A percentile compares a stretch with the other conserved stretches of the same genome.
phyloP scores from a whole-genome alignment of 2,329 filamentous ascomycete species.

The Beauveria pseudobassiana region DNA sequence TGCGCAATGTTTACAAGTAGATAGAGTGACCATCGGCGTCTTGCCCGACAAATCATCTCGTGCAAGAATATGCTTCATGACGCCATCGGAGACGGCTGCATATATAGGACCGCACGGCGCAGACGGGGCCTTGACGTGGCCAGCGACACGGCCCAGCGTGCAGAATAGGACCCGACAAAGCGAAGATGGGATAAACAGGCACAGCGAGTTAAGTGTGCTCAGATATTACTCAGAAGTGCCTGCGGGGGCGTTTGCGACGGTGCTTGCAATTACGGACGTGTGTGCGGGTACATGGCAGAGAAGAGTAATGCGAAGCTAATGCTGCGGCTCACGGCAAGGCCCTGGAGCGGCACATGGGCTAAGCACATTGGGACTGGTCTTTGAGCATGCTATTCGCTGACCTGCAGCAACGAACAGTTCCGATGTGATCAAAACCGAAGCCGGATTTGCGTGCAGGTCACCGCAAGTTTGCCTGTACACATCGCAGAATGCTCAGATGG shows the following conservation, averaged over 20 bases:
- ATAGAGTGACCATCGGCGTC: not conserved
- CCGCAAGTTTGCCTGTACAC: not conserved
- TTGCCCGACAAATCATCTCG: not conserved
- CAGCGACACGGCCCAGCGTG: not conserved
- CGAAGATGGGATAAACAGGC: constrained; percentile 1
- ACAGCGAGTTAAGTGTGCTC: not conserved
- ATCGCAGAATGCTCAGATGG: not conserved
- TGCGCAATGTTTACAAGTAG: not conserved
- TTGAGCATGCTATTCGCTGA: not conserved
- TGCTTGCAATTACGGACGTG: not conserved
- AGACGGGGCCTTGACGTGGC: not conserved
- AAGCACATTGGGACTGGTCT: constrained; percentile 3
- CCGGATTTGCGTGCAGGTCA: constrained; percentile 7
- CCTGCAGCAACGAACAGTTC: not conserved
- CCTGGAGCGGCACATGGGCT: not conserved
- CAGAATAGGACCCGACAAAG: not conserved
- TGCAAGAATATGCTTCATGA: not conserved
- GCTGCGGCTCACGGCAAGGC: constrained; percentile 8
- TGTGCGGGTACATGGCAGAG: constrained; percentile 1
- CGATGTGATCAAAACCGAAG: constrained; percentile 6
- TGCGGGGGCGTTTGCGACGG: constrained; percentile 3
- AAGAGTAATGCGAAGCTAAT: not conserved
- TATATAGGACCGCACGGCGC: not conserved
- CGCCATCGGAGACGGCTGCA: constrained; percentile 1
- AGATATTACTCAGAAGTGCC: constrained; percentile 3